Percentiles rank a stretch among this genome's conserved stretches.
Evolutionary conservation across 2,329 filamentous ascomycete species (phyloP).

Genomic region (Xylariomycetidae sp.): DNA sequence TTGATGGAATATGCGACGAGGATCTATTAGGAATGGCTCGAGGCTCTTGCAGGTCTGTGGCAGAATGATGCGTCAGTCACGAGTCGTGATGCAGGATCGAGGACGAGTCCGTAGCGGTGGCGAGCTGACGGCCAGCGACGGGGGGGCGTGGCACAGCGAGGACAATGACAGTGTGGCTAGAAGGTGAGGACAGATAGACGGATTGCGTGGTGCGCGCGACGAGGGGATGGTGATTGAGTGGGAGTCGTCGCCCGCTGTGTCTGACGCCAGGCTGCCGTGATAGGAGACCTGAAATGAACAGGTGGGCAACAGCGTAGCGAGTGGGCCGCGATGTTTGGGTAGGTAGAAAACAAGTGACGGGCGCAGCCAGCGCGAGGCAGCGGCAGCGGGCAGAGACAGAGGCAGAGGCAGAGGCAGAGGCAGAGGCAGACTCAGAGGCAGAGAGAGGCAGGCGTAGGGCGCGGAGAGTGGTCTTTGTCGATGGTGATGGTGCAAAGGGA

Average conservation of each 20-base stretch:
- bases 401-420: no score
- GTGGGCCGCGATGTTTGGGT: slow-evolving; percentile 12
- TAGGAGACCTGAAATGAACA: slow-evolving; percentile 21
- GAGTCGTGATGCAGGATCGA: no score
- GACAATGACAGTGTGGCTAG: slow-evolving; percentile 15
- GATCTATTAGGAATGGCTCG: slow-evolving; percentile 22
- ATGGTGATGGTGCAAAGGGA: slow-evolving; percentile 3
- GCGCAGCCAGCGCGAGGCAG: no score
- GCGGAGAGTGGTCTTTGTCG: slow-evolving; percentile 18
- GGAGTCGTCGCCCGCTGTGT: slow-evolving; percentile 5
- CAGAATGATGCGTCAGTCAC: slow-evolving; percentile 10
- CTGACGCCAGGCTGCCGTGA: slow-evolving; percentile 22
- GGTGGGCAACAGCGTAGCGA: slow-evolving; percentile 17
- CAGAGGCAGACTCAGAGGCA: slow-evolving; percentile 5
- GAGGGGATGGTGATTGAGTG: slow-evolving; percentile 3
- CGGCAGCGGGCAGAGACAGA: no score
- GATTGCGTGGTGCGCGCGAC: slow-evolving; percentile 13
- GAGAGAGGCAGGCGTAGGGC: slow-evolving; percentile 1
- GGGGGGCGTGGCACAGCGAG: no score
- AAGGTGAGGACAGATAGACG: slow-evolving; percentile 23
- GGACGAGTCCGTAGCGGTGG: no score
- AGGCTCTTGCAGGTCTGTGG: slow-evolving; percentile 12
- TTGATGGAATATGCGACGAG: slow-evolving; percentile 31
- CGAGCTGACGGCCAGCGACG: no score
- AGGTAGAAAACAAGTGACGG: slow-evolving; percentile 12